Base-by-base conservation (phyloP, 495 filamentous ascomycete genomes). In the Polyplosphaeria fusca region DNA sequence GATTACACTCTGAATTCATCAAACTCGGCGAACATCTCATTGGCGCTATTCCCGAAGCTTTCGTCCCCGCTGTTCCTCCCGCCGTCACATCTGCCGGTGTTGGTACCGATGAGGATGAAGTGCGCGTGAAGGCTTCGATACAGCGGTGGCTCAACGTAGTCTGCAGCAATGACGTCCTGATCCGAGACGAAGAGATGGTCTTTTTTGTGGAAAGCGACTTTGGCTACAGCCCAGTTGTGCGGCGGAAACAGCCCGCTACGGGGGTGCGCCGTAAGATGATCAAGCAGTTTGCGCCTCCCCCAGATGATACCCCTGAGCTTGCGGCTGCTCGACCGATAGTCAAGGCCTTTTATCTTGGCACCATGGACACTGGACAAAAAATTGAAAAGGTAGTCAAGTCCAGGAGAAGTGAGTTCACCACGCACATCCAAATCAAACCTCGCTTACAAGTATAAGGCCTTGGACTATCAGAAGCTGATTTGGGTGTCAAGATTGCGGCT, bases 151-250 rank as follows among this genome's bases (percentile, higher is more conserved):
- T 97, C 48, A 97, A 95, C 69, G 84, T 85, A 47, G 84, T 99
- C 4, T 90, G 94, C 67, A 79, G 80, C 63, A 97, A 95, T 64
- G 91, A 96, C 32, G 84, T 95, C 1, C 79, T 99, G 4, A 94
- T 93, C 71, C 82, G 88, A 28, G 94, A 99, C 69, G 91, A 96
- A 55, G 94, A 99, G 70, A 88, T 97, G 79, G 84, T 95, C 4
- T 82, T 96, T 35, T 99, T 99, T 58, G 91, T 97, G 20, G 94
- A 99, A 70, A 93, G 89, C 64, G 94, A 99, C 71, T 95, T 95
- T 70, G 94, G 94, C 20, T 99, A 99, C 69, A 95, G 90, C 65
- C 94, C 94, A 4, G 87, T 97, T 57, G 84, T 97, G 18, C 84
- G 89, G 64, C 87, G 89, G 78, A 96, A 95, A 75, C 94, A 99